phyloP scores from a whole-genome alignment of 345 rosid species.

The Aquilaria malaccensis region DNA sequence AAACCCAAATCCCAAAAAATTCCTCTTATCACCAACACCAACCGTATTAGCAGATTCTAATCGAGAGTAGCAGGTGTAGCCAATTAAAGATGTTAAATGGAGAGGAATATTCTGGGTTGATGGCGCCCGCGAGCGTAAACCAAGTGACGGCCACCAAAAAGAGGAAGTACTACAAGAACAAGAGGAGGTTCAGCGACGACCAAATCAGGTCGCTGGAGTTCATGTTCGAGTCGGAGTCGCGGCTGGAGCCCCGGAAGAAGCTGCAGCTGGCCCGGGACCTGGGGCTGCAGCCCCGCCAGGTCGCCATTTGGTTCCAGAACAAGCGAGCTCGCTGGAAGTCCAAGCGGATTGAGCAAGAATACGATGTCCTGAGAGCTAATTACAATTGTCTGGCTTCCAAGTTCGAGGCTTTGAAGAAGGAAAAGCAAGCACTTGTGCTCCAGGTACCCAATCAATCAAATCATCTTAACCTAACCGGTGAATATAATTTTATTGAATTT shows the following conservation, averaged over 20 bases:
- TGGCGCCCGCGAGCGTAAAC: constrained; percentile 16
- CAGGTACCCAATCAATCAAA: constrained; percentile 36
- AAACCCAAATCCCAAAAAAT: neutral
- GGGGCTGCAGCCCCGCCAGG: constrained; percentile 82
- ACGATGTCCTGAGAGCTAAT: constrained; percentile 38
- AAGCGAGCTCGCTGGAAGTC: constrained; percentile 85
- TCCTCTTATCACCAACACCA: neutral
- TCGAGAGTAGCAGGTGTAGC: neutral
- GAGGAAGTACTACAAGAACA: constrained; percentile 42
- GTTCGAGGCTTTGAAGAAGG: constrained; percentile 56
- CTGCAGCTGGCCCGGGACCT: constrained; percentile 65
- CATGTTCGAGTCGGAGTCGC: constrained; percentile 64
- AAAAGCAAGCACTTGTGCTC: constrained; percentile 44
- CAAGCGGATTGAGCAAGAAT: constrained; percentile 74
- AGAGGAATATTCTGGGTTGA: constrained; percentile 30
- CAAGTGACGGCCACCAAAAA: constrained; percentile 20
- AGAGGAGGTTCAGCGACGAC: constrained; percentile 74
- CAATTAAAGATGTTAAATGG: constrained; percentile 30
- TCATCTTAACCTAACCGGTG: neutral
- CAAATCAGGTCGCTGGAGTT: constrained; percentile 69
- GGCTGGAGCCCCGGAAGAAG: constrained; percentile 72
- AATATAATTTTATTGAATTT: constrained; percentile 10
- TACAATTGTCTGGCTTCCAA: constrained; percentile 45
- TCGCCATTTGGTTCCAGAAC: constrained; percentile 90
- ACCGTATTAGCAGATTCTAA: neutral